Evolutionary conservation across 345 rosid species (phyloP).

Genomic region (Salix arbutifolia): DNA sequence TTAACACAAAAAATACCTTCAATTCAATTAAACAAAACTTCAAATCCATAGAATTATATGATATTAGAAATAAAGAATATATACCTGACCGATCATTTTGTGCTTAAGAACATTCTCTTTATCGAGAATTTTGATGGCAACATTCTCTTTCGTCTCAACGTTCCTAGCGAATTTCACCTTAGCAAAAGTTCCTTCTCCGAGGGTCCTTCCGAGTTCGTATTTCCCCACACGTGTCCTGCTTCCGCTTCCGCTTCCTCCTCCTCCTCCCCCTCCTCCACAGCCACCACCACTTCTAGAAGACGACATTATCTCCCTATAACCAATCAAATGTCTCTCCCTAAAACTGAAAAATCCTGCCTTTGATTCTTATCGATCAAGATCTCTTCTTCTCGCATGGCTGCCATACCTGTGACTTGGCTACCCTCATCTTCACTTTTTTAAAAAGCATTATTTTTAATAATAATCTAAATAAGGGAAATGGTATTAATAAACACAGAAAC

Average conservation of each 20-base stretch:
- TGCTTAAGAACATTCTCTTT: conserved; percentile 85
- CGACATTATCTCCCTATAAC: conserved; percentile 32
- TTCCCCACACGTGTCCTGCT: conserved; percentile 91
- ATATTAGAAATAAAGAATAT: neutral
- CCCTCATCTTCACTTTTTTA: conserved; percentile 42
- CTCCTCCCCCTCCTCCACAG: neutral
- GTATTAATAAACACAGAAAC: neutral
- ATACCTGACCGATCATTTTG: conserved; percentile 93
- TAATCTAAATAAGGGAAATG: neutral
- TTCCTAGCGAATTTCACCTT: conserved; percentile 95
- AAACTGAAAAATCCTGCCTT: neutral
- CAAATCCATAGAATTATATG: neutral
- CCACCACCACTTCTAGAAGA: conserved; percentile 27
- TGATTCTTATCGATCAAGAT: conserved; percentile 32
- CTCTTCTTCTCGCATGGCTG: conserved; percentile 99
- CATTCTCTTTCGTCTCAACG: conserved; percentile 60
- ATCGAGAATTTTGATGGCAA: conserved; percentile 89
- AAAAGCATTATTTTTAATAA: neutral
- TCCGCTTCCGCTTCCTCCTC: neutral
- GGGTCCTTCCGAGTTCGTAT: conserved; percentile 88
- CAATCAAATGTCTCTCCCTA: conserved; percentile 4
- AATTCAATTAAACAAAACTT: neutral
- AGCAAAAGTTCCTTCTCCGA: conserved; percentile 96
- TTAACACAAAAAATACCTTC: neutral
- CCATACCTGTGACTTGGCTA: conserved; percentile 93